Percentiles rank a stretch among this genome's conserved stretches.
phyloP scores from a whole-genome alignment of 2,329 filamentous ascomycete species.

The Claviceps spartinae region DNA sequence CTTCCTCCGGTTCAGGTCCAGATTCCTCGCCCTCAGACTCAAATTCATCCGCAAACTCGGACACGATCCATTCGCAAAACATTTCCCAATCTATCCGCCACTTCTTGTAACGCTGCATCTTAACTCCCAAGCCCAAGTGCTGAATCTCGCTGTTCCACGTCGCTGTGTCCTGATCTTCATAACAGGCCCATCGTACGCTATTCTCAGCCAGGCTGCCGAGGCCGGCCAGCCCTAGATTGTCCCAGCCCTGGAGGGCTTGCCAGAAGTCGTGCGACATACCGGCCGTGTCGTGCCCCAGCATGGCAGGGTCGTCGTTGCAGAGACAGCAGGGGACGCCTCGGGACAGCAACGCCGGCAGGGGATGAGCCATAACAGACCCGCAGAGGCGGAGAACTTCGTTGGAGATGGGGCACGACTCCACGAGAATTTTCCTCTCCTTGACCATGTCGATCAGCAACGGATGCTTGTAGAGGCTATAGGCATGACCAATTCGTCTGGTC shows the following conservation, averaged over 20 bases:
- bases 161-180: slow-evolving; percentile 60
- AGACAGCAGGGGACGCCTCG: slow-evolving; percentile 74
- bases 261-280: slow-evolving; percentile 90
- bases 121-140: slow-evolving; percentile 54
- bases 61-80: slow-evolving; percentile 82
- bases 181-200: slow-evolving; percentile 78
- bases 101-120: slow-evolving; percentile 59
- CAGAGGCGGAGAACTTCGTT: slow-evolving; percentile 79
- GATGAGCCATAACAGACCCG: slow-evolving; percentile 61
- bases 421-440: slow-evolving; percentile 72
- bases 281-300: slow-evolving; percentile 68
- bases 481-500: slow-evolving; percentile 79
- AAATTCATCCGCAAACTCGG: slow-evolving; percentile 59
- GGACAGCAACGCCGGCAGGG: slow-evolving; percentile 70
- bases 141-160: slow-evolving; percentile 63
- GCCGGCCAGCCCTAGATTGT: slow-evolving; percentile 79
- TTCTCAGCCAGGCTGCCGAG: slow-evolving; percentile 83
- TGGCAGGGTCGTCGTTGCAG: slow-evolving; percentile 82
- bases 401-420: slow-evolving; percentile 83
- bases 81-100: slow-evolving; percentile 77
- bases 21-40: slow-evolving; percentile 14
- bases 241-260: slow-evolving; percentile 78
- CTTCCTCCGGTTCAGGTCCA: neutral
- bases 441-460: slow-evolving; percentile 79
- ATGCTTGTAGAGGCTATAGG: slow-evolving; percentile 80